These are phyloP conservation scores for Monocercomonoides exilis DNA, from an alignment of 78 protist species.

Conservation along the genomic window DNA sequence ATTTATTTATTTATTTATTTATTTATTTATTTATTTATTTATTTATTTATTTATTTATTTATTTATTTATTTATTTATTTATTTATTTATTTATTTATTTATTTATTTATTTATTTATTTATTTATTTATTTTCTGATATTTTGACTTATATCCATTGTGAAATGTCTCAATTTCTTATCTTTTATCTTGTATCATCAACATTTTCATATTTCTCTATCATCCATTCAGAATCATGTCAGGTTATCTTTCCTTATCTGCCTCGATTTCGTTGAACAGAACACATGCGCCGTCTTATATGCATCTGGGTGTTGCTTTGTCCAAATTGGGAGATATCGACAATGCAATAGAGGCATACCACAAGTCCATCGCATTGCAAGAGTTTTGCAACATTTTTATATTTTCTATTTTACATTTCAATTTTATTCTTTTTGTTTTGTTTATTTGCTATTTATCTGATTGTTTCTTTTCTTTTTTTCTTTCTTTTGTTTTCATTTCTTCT, in stretches of 20 bases:
- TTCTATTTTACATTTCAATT: background rate
- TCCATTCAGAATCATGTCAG: background rate
- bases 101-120: too few species aligned
- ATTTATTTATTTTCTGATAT: too few species aligned
- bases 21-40: too few species aligned
- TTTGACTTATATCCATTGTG: too few species aligned
- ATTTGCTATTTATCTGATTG: too few species aligned
- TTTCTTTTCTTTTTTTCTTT: background rate
- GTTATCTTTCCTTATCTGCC: background rate
- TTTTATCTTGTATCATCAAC: too few species aligned
- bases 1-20: too few species aligned
- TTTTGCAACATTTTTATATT: background rate
- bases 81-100: too few species aligned
- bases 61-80: too few species aligned
- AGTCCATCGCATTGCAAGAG: conserved; percentile 31
- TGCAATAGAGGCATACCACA: conserved; percentile 44
- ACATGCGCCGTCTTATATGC: conserved; percentile 54
- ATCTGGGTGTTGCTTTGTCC: conserved; percentile 59
- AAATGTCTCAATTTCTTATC: too few species aligned
- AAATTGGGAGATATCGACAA: conserved; percentile 52
- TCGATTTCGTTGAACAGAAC: background rate
- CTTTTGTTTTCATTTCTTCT: conserved; percentile 42
- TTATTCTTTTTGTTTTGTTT: too few species aligned
- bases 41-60: too few species aligned
- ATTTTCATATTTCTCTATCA: background rate